Percentiles rank a stretch among this genome's conserved stretches.
Conservation (phyloP, 768 basidiomycete genomes). For the Rhodosporidiobolus odoratus region DNA sequence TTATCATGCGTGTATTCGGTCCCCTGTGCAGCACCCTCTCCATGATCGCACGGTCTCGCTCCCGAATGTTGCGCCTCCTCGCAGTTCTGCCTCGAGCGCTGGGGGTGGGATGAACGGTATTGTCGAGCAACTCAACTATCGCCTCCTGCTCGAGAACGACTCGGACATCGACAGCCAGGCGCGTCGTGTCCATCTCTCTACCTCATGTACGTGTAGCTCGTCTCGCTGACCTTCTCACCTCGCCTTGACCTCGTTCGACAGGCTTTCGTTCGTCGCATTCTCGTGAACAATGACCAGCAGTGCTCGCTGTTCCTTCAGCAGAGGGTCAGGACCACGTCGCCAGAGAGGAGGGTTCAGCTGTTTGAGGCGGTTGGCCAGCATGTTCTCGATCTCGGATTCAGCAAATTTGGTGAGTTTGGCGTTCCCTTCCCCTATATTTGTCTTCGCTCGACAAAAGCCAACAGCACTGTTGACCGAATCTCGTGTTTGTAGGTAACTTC, state of each 20-base stretch:
- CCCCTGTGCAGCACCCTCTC: background rate
- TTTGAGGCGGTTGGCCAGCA: conserved; percentile 8
- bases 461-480: background rate
- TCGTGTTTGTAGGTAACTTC: conserved; percentile 23
- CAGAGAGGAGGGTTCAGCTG: background rate
- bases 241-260: background rate
- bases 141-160: conserved; percentile 27
- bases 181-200: background rate
- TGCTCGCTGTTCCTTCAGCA: conserved; percentile 39
- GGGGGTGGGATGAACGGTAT: background rate
- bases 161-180: conserved; percentile 28
- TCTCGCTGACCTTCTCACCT: background rate
- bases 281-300: conserved; percentile 33
- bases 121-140: conserved; percentile 20
- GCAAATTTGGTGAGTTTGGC: conserved; percentile 32
- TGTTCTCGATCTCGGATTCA: conserved; percentile 15
- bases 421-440: background rate
- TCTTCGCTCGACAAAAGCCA: background rate
- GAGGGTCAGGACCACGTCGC: conserved; percentile 5
- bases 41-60: background rate
- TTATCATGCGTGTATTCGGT: background rate
- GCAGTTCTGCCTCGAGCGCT: background rate
- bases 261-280: conserved; percentile 31
- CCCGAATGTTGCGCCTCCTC: background rate
- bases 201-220: no score